Base-by-base conservation (phyloP, 2,329 filamentous ascomycete species). In the Polytolypa hystricis region DNA sequence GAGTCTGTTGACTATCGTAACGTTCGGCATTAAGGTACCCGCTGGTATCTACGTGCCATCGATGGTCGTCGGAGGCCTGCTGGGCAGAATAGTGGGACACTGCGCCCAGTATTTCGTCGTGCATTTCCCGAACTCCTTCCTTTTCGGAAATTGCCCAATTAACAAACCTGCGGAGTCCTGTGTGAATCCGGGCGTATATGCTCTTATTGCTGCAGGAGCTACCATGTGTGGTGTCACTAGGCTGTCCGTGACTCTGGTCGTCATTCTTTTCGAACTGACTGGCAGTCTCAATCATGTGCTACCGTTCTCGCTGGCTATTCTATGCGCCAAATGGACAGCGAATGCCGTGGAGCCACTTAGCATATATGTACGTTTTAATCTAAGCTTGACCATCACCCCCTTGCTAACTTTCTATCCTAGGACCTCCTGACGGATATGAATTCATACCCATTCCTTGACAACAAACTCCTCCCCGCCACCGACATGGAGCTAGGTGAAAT, bases 171-270 rank as follows among this genome's bases (percentile, higher is more conserved):
- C 83, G 20, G 81, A 84, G 40, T 80, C 81, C 2, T 96, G 91
- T 55, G 84, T 98, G 32, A 87, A 93, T 32, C 91, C 91, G 1
- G 91, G 91, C n/a, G 85, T 96, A 0, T 98, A 98, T 55, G 91
- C 86, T 1, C 72, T 98, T 41, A 85, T 95, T 40, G 89, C 87
- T 11, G 91, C 91, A 29, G 91, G 91, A 11, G 86, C 91, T 2
- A 95, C 89, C 20, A 96, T 98, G 91, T 96, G 89, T 47, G 91
- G 91, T 33, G 91, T 96, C 2, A 98, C 91, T 2, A 75, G 91
- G 33, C 64, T 98, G 1, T 94, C 87, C 0, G 84, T 98, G 15
- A 96, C 91, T 0, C 69, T 98, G 6, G 87, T 86, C 0, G 86
- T 96, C 52, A 96, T 98, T 42, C 67, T 96, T 1, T 96, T 98